phyloP scores from a whole-genome alignment of 83 land plant species.

The Picea abies region DNA sequence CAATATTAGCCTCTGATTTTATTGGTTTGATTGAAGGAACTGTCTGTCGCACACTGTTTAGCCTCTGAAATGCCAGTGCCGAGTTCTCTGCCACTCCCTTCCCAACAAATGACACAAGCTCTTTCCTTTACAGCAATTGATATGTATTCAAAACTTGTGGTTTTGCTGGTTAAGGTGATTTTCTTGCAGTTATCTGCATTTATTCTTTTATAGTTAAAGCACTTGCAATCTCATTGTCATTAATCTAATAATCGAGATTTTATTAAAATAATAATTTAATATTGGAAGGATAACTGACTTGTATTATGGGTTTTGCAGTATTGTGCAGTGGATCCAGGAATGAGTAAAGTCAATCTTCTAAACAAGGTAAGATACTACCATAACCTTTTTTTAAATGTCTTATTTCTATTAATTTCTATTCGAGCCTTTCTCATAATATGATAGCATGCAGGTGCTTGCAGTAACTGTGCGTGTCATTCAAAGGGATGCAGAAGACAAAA shows the following conservation, averaged over 20 bases:
- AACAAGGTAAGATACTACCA: conserved; percentile 1
- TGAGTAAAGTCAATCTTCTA: too few species aligned
- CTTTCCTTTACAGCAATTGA: conserved; percentile 85
- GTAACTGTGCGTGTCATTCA: conserved; percentile 79
- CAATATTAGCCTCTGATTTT: not conserved
- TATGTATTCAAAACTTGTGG: conserved; percentile 81
- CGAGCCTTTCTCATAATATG: not conserved
- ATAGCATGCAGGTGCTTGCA: conserved; percentile 61
- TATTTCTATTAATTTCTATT: not conserved
- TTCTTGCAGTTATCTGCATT: not conserved
- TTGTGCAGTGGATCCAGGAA: too few species aligned
- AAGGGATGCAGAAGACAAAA: conserved; percentile 88
- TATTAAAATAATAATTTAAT: not conserved
- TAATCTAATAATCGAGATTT: not conserved
- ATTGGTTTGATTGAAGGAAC: conserved; percentile 49
- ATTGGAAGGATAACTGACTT: not conserved
- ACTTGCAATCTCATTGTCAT: not conserved
- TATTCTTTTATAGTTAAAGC: not conserved
- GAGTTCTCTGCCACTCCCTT: conserved; percentile 16
- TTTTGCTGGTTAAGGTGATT: conserved; percentile 79
- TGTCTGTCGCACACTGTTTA: conserved; percentile 78
- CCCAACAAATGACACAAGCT: conserved; percentile 50
- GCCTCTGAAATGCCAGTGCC: conserved; percentile 50
- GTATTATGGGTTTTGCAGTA: too few species aligned
- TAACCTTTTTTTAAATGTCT: not conserved